Evolutionary conservation across 768 basidiomycete species (phyloP), one percentile per base, ranked within the genome.

Genomic region (Boletellus ananiceps): DNA sequence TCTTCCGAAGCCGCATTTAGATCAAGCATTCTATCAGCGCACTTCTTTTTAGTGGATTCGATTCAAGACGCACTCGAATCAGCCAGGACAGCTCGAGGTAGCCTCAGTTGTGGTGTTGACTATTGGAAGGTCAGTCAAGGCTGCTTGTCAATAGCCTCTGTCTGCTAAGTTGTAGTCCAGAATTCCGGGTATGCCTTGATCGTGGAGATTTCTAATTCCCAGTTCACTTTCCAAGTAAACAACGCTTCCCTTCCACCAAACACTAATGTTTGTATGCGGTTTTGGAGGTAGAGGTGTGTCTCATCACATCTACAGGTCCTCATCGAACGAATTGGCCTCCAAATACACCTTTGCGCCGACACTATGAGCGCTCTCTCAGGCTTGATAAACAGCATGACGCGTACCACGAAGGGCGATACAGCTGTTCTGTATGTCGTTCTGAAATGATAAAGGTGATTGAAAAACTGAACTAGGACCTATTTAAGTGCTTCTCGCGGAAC

Each of bases 261-360:
- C 34, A 74, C 62, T 16, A 62, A 54, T 40, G 77, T 81, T 65
- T 41, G 71, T 67, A 13, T n/a, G 42, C 48, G n/a, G 32, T 46
- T 19, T 25, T 12, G 12, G 34, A 23, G 16, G 5, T 34, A 21
- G 13, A 38, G 47, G 32, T 31, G 16, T 23, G 38, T 31, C 47
- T 44, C 54, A 50, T 40, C 33, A 29, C 42, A 21, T 34, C 13
- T 25, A 36, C 46, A 90, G 89, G 67, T 87, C 19, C 57, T 68
- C n/a, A 63, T 88, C 21, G 73, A 82, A 44, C 74, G 69, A 13
- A 68, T 81, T 32, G 70, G 68, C 15, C 64, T 91, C 5, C 74
- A 74, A 35, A 56, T 89, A 38, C 84, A 86, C 61, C 72, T 90
- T 21, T 90, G 88, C 60, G 89, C 91, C 11, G 90, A 93, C 64